Base-by-base conservation (phyloP, 1,284 basidiomycete species). In the Trichosporon ovoides region DNA sequence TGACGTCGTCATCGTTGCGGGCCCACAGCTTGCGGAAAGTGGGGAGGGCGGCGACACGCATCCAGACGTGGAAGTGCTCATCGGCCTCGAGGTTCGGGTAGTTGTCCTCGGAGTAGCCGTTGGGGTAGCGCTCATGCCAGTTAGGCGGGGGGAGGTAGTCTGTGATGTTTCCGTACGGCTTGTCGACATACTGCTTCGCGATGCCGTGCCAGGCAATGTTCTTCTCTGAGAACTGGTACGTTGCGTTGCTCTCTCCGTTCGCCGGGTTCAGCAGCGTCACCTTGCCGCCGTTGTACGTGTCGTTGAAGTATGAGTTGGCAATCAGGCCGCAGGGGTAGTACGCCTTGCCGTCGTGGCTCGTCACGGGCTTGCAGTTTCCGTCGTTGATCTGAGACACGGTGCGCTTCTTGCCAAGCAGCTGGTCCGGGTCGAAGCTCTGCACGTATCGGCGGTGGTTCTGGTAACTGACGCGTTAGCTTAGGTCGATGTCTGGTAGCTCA, bases 21-120 rank as follows among this genome's bases (percentile, higher is more conserved):
- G 87, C 92, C 75, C 89, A 98, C 19, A 98, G 80, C 78, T 98
- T 98, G 43, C 91, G 86, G 79, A 99, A 98, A 1, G 94, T 97
- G 0, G 96, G 95, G 56, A 98, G 79, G 20, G 94, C 95, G 1
- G 96, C 91, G 2, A 92, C 95, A 61, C 95, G 85, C 96, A 99
- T 99, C 96, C 96, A 99, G 68, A 98, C 94, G 78, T 97, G 93
- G 81, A 99, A 98, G 72, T 93, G 94, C 77, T 98, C 91, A 73
- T 98, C 85, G 2, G 76, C 70, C 54, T 80, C 80, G 34, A 98
- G 81, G 71, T 97, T 81, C 12, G 91, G 94, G 35, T 89, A 84
- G 58, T 81, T 84, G 11, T 79, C 77, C 5, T 79, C 75, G 3
- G 84, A 85, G 80, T 98, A 98, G 55, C 83, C 83, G 63, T 89